phyloP scores from a whole-genome alignment of 345 rosid species.

The Camelina sativa region DNA sequence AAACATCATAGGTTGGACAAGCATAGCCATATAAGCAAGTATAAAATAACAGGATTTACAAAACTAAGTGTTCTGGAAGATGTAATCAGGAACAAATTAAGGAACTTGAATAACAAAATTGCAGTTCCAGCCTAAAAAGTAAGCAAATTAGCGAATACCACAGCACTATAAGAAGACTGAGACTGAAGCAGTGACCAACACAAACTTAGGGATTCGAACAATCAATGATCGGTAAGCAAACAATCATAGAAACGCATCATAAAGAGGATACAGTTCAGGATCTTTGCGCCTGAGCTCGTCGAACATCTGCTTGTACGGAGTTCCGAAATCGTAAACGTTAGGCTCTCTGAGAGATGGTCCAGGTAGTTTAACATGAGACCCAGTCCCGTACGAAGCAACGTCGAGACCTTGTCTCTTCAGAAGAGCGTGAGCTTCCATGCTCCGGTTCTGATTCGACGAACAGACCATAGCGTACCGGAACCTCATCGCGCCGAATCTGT shows the following conservation, averaged over 20 bases:
- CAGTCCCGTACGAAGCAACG: slow-evolving; percentile 94
- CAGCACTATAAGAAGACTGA: not conserved
- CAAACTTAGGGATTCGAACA: slow-evolving; percentile 17
- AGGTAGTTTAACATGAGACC: slow-evolving; percentile 88
- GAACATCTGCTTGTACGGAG: slow-evolving; percentile 95
- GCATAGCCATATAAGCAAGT: slow-evolving; percentile 6
- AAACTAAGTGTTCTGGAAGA: not conserved
- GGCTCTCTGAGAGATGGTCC: slow-evolving; percentile 90
- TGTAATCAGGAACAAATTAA: not conserved
- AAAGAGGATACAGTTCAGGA: slow-evolving; percentile 78
- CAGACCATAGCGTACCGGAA: slow-evolving; percentile 91
- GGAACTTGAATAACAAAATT: not conserved
- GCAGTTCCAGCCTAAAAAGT: not conserved
- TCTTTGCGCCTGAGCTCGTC: slow-evolving; percentile 97
- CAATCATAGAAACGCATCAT: not conserved
- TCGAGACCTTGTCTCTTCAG: slow-evolving; percentile 91
- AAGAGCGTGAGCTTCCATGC: slow-evolving; percentile 90
- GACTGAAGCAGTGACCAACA: not conserved
- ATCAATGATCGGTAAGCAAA: slow-evolving; percentile 3
- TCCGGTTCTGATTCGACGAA: slow-evolving; percentile 85
- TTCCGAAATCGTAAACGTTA: slow-evolving; percentile 92
- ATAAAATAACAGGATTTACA: not conserved
- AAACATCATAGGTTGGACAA: not conserved
- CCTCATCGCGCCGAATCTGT: slow-evolving; percentile 54
- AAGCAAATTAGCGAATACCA: not conserved